Percentiles rank a stretch among this genome's conserved stretches.
phyloP scores from a whole-genome alignment of 2,329 filamentous ascomycete genomes.

The Byssothecium circinans region DNA sequence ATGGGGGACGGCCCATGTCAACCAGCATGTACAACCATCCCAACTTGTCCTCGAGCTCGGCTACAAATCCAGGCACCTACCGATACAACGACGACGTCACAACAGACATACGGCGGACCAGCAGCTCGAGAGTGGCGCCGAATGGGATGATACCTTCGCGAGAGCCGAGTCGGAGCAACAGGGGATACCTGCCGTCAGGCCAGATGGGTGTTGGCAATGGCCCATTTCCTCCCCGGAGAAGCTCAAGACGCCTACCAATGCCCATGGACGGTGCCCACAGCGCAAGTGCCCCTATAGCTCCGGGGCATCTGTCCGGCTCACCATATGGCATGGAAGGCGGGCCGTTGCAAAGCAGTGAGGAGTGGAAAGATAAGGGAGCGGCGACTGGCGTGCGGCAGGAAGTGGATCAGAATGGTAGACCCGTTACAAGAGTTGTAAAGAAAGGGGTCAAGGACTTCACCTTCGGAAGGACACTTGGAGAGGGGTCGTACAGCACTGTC shows the following conservation, averaged over 20 bases:
- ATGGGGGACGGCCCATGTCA: slow-evolving; percentile 47
- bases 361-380: slow-evolving; percentile 96
- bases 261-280: slow-evolving; percentile 50
- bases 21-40: slow-evolving; percentile 53
- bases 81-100: slow-evolving; percentile 51
- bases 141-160: slow-evolving; percentile 65
- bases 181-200: slow-evolving; percentile 63
- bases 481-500: slow-evolving; percentile 97
- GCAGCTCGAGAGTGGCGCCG: slow-evolving; percentile 64
- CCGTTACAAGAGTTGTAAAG: slow-evolving; percentile 81
- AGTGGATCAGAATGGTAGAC: slow-evolving; percentile 80
- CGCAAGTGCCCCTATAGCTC: slow-evolving; percentile 14
- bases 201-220: slow-evolving; percentile 61
- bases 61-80: slow-evolving; percentile 45
- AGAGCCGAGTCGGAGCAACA: slow-evolving; percentile 69
- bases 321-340: slow-evolving; percentile 61
- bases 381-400: slow-evolving; percentile 81
- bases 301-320: slow-evolving; percentile 32
- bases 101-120: slow-evolving; percentile 52
- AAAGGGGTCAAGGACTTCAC: slow-evolving; percentile 97
- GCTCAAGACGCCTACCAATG: slow-evolving; percentile 71
- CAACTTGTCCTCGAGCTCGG: slow-evolving; percentile 52
- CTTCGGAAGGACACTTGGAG: slow-evolving; percentile 86
- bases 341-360: slow-evolving; percentile 71
- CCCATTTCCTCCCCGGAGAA: slow-evolving; percentile 72